Percentiles rank a stretch among this genome's conserved stretches.
phyloP scores from a whole-genome alignment of 192 early-diverging fungal genomes.

The Phlyctochytrium planicorne region DNA sequence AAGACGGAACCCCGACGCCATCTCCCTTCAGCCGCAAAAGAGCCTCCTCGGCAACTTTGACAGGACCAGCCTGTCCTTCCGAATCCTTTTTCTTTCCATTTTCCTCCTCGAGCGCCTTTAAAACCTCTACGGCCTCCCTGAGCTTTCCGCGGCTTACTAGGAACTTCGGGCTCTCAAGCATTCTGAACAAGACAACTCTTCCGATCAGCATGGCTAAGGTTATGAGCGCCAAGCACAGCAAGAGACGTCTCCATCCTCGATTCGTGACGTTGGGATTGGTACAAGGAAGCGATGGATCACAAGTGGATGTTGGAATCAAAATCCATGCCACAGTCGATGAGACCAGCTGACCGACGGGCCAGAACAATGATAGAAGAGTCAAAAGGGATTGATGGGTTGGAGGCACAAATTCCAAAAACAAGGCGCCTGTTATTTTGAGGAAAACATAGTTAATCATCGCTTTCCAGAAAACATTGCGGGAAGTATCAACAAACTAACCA shows the following conservation, averaged over 20 bases:
- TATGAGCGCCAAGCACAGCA: constrained; percentile 57
- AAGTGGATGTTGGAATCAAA: constrained; percentile 58
- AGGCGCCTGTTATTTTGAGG: no score
- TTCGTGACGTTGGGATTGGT: constrained; percentile 5
- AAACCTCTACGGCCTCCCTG: constrained; percentile 23
- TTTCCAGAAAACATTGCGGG: no score
- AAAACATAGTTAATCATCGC: no score
- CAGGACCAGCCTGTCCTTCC: neutral
- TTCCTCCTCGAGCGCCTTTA: constrained; percentile 11
- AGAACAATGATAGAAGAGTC: constrained; percentile 83
- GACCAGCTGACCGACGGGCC: constrained; percentile 76
- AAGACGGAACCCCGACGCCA: no score
- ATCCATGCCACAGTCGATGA: constrained; percentile 63
- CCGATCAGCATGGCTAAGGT: constrained; percentile 71
- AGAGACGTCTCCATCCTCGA: constrained; percentile 74
- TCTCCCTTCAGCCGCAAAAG: neutral
- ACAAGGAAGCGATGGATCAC: constrained; percentile 7
- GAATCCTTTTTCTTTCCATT: constrained; percentile 12
- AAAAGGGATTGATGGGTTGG: constrained; percentile 74
- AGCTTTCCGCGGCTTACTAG: constrained; percentile 46
- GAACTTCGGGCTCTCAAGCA: constrained; percentile 81
- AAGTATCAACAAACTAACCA: constrained; percentile 3
- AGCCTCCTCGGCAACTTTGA: neutral
- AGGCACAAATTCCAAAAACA: constrained; percentile 86
- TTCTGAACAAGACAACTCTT: constrained; percentile 64